Evolutionary conservation across 495 filamentous ascomycete species (phyloP).

Genomic region (Penicillium waksmanii): DNA sequence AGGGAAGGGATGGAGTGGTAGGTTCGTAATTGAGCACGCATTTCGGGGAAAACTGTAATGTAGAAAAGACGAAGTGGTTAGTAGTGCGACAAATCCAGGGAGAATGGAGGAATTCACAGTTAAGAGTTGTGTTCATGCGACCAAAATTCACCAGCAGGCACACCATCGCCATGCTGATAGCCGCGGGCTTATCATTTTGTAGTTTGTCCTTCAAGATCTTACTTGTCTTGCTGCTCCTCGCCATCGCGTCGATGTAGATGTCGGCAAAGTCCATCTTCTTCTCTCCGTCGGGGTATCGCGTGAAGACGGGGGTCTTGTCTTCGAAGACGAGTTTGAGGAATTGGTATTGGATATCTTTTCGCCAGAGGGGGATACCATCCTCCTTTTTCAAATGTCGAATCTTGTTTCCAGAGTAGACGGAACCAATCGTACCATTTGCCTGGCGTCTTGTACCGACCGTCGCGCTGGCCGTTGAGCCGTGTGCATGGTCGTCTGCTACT

Average conservation of each 20-base stretch:
- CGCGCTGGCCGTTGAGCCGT: slow-evolving; percentile 56
- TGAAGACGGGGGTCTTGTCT: slow-evolving; percentile 82
- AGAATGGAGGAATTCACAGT: slow-evolving; percentile 66
- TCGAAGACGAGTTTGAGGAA: slow-evolving; percentile 92
- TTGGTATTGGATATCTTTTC: slow-evolving; percentile 96
- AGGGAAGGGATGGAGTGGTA: slow-evolving; percentile 97
- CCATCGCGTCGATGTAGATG: slow-evolving; percentile 98
- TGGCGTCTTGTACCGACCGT: slow-evolving; percentile 64
- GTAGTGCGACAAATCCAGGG: slow-evolving; percentile 5
- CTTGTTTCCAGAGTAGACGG: slow-evolving; percentile 85
- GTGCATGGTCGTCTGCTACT: slow-evolving; percentile 46
- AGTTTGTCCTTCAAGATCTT: slow-evolving; percentile 98
- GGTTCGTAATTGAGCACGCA: slow-evolving; percentile 96
- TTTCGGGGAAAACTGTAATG: slow-evolving; percentile 90
- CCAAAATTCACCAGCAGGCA: slow-evolving; percentile 97
- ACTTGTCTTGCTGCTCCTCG: slow-evolving; percentile 97
- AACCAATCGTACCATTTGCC: slow-evolving; percentile 66
- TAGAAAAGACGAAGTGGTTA: slow-evolving; percentile 34
- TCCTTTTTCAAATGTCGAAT: slow-evolving; percentile 97
- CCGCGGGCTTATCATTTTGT: slow-evolving; percentile 85
- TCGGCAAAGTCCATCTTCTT: slow-evolving; percentile 87
- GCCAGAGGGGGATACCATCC: slow-evolving; percentile 94
- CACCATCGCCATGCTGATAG: slow-evolving; percentile 98
- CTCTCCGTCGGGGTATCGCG: slow-evolving; percentile 72
- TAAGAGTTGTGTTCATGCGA: slow-evolving; percentile 97